Evolutionary conservation across 2,329 filamentous ascomycete genomes (phyloP).

Genomic region (Xylaria sp.): DNA sequence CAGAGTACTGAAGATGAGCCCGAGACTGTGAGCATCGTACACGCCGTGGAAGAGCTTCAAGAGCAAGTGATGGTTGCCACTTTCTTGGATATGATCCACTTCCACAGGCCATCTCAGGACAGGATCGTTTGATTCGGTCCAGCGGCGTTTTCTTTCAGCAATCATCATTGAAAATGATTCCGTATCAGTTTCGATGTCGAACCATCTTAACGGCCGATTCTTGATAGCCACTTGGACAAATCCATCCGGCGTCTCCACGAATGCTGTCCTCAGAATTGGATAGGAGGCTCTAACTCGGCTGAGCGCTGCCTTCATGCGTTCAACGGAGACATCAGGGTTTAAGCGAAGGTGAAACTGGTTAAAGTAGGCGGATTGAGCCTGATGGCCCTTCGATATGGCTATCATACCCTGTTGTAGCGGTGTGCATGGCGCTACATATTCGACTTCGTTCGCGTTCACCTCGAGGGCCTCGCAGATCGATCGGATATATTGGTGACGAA

Average conservation of each 20-base stretch:
- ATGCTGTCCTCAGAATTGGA: slow-evolving; percentile 66
- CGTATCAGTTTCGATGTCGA: slow-evolving; percentile 29
- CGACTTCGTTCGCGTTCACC: slow-evolving; percentile 50
- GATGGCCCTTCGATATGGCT: slow-evolving; percentile 56
- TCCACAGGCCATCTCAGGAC: slow-evolving; percentile 50
- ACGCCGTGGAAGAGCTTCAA: slow-evolving; percentile 78
- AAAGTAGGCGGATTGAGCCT: slow-evolving; percentile 61
- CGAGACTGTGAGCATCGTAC: slow-evolving; percentile 79
- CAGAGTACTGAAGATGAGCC: slow-evolving; percentile 59
- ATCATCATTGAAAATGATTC: slow-evolving; percentile 34
- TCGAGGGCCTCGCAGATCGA: slow-evolving; percentile 48
- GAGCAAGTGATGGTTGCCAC: slow-evolving; percentile 39
- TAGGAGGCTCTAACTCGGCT: slow-evolving; percentile 43
- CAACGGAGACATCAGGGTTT: slow-evolving; percentile 37
- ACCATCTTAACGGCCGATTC: slow-evolving; percentile 40
- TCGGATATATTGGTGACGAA: slow-evolving; percentile 55
- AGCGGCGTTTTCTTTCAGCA: slow-evolving; percentile 38
- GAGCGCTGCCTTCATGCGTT: slow-evolving; percentile 54
- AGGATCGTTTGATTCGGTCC: slow-evolving; percentile 49
- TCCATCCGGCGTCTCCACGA: slow-evolving; percentile 68
- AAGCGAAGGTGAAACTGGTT: slow-evolving; percentile 65
- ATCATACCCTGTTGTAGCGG: slow-evolving; percentile 84
- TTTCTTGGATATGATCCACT: slow-evolving; percentile 37
- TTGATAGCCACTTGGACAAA: slow-evolving; percentile 67
- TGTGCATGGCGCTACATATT: slow-evolving; percentile 76